These are phyloP conservation scores for Trichoderma reesei DNA, from an alignment of 495 filamentous ascomycete genomes.

Conservation along the genomic window DNA sequence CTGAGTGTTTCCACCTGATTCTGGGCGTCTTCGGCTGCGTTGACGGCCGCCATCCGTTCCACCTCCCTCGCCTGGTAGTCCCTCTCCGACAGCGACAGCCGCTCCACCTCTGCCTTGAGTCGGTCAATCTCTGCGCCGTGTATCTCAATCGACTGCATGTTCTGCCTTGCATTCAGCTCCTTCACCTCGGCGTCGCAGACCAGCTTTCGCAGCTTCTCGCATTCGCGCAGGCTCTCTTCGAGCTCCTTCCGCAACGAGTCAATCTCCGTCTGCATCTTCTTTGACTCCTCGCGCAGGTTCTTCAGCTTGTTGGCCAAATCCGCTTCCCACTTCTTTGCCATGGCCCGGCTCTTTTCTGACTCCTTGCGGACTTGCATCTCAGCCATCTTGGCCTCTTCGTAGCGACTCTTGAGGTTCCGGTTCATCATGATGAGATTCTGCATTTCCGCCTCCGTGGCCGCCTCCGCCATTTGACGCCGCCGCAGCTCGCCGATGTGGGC, in stretches of 20 bases:
- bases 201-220: conserved; percentile 44
- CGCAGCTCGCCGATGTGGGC: conserved; percentile 63
- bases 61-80: conserved; percentile 48
- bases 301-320: conserved; percentile 52
- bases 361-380: conserved; percentile 56
- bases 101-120: conserved; percentile 45
- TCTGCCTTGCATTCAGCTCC: conserved; percentile 48
- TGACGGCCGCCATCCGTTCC: conserved; percentile 40
- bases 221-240: conserved; percentile 39
- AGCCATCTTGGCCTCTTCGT: conserved; percentile 56
- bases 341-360: conserved; percentile 49
- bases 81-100: conserved; percentile 44
- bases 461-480: conserved; percentile 55
- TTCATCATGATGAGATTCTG: conserved; percentile 66
- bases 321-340: conserved; percentile 61
- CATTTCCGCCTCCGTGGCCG: conserved; percentile 62
- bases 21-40: conserved; percentile 41
- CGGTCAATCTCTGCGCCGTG: conserved; percentile 50
- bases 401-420: conserved; percentile 52
- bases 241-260: conserved; percentile 44
- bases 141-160: conserved; percentile 46
- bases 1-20: conserved; percentile 42
- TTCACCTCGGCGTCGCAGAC: conserved; percentile 52
- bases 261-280: conserved; percentile 48
- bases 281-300: conserved; percentile 55